Conservation (phyloP, 2,329 filamentous ascomycete genomes). For the Zymoseptoria crescenta region DNA sequence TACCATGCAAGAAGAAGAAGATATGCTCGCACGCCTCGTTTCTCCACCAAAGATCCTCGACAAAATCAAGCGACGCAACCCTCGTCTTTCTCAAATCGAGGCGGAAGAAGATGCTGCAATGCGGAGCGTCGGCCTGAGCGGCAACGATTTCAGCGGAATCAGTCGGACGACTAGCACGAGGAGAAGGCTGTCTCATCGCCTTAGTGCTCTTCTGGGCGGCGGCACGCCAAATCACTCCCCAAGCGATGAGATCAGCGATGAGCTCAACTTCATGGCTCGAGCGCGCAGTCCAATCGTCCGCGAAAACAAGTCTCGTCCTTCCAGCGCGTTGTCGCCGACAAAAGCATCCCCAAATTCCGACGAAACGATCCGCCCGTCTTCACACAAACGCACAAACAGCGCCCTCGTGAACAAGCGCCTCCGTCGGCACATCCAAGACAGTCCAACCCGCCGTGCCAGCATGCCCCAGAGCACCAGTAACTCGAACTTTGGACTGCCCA, state of each 20-base stretch:
- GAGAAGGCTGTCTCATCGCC: neutral
- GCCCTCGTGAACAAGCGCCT: neutral
- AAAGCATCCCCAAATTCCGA: neutral
- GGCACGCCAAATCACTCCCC: neutral
- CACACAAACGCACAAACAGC: conserved; percentile 1
- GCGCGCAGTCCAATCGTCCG: neutral
- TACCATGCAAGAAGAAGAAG: conserved; percentile 8
- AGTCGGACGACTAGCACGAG: conserved; percentile 4
- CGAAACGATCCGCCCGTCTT: neutral
- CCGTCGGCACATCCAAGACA: neutral
- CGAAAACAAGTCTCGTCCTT: neutral
- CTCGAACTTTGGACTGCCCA: neutral
- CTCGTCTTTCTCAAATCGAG: neutral
- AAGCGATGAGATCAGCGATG: neutral
- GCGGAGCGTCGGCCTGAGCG: conserved; percentile 9
- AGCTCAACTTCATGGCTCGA: neutral
- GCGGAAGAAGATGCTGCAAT: conserved; percentile 11
- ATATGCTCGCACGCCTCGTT: conserved; percentile 13
- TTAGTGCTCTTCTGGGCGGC: neutral
- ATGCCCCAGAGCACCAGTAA: neutral
- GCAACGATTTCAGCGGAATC: conserved; percentile 4
- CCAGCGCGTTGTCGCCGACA: neutral
- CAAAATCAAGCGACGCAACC: conserved; percentile 13
- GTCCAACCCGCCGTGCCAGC: neutral
- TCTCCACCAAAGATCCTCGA: conserved; percentile 23